Percentiles rank a stretch among this genome's conserved stretches.
Evolutionary conservation across 345 rosid genomes (phyloP).

Genomic region (Clarkia xantiana): DNA sequence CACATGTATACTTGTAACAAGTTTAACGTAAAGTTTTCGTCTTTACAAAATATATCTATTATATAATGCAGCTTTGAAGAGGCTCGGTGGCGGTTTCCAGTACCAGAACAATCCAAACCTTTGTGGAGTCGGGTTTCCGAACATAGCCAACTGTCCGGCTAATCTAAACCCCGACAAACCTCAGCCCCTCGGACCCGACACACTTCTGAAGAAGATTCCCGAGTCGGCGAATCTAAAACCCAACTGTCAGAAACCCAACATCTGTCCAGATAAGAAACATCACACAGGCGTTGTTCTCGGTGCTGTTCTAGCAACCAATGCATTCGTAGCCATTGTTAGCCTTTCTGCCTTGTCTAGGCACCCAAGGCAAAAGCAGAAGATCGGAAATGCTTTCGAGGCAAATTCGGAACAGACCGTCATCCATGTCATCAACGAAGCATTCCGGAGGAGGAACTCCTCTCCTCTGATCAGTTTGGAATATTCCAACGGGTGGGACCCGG

Average conservation of each 20-base stretch:
- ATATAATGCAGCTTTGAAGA: constrained; percentile 50
- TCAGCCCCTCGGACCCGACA: constrained; percentile 48
- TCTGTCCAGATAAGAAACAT: constrained; percentile 16
- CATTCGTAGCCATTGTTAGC: constrained; percentile 19
- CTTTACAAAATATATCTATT: no score
- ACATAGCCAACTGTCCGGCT: constrained; percentile 38
- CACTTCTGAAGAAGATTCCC: constrained; percentile 31
- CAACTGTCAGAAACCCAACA: constrained; percentile 24
- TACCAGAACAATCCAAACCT: constrained; percentile 60
- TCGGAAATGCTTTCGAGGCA: constrained; percentile 44
- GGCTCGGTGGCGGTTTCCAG: constrained; percentile 54
- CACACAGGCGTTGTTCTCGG: constrained; percentile 36
- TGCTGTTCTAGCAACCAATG: constrained; percentile 23
- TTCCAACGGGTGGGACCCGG: constrained; percentile 87
- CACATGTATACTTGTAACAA: no score
- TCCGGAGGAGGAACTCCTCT: constrained; percentile 41
- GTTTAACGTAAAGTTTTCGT: no score
- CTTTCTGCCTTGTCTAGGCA: constrained; percentile 42
- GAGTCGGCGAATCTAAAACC: constrained; percentile 49
- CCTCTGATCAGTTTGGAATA: constrained; percentile 81
- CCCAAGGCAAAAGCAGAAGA: constrained; percentile 58
- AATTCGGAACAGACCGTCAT: no score
- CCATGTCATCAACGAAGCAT: constrained; percentile 40
- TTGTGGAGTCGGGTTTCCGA: constrained; percentile 59
- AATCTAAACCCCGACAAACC: constrained; percentile 30